A percentile compares a stretch with the other conserved stretches of the same genome.
phyloP scores from a whole-genome alignment of 768 basidiomycete genomes.

The Phaeotremella skinneri region DNA sequence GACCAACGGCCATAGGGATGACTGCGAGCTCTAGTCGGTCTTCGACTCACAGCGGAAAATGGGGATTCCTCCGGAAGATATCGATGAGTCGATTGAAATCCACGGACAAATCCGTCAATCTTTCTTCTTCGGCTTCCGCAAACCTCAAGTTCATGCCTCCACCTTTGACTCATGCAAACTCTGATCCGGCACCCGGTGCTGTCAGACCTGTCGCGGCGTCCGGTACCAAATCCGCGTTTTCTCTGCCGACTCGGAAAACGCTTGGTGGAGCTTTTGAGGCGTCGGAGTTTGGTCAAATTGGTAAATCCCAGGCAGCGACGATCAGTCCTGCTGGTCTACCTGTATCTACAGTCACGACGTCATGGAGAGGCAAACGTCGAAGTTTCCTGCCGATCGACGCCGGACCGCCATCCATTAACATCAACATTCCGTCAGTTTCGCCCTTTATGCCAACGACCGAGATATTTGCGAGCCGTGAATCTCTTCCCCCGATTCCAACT shows the following conservation, averaged over 20 bases:
- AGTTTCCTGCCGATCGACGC: conserved; percentile 83
- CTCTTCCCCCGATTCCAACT: not conserved
- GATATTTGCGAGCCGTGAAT: conserved; percentile 12
- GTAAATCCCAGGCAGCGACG: conserved; percentile 1
- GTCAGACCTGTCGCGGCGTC: conserved; percentile 24
- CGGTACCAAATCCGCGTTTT: conserved; percentile 31
- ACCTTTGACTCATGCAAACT: conserved; percentile 24
- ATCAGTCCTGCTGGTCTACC: conserved; percentile 19
- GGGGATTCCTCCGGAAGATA: conserved; percentile 98
- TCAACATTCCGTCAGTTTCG: conserved; percentile 65
- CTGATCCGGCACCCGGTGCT: conserved; percentile 25
- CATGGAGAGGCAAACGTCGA: conserved; percentile 66
- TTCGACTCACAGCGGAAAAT: conserved; percentile 65
- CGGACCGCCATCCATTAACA: conserved; percentile 61
- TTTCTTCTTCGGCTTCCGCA: conserved; percentile 31
- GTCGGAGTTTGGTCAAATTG: conserved; percentile 34
- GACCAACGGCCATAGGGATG: conserved; percentile 10
- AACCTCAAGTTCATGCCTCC: conserved; percentile 34
- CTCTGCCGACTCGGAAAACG: conserved; percentile 28
- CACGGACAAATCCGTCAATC: conserved; percentile 24
- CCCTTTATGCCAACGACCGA: conserved; percentile 57
- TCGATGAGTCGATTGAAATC: conserved; percentile 85
- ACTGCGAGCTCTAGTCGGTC: conserved; percentile 13
- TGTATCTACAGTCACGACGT: conserved; percentile 13
- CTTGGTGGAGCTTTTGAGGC: conserved; percentile 12